phyloP scores from a whole-genome alignment of 2,329 filamentous ascomycete genomes.

The Sporothrix globosa region DNA sequence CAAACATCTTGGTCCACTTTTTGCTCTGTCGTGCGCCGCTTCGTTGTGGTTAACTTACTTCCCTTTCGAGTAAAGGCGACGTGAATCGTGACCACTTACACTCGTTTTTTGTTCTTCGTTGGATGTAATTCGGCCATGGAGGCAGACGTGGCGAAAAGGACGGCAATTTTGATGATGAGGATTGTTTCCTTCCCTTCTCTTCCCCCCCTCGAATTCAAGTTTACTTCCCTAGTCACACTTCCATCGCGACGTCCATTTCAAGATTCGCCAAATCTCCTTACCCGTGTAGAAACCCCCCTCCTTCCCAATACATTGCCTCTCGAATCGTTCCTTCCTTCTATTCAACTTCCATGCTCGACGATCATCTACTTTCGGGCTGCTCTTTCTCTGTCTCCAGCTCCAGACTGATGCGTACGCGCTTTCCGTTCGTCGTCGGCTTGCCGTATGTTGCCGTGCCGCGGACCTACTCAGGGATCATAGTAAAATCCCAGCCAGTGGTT shows the following conservation, averaged over 20 bases:
- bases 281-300: not conserved
- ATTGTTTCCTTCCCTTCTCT: not conserved
- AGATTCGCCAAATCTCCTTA: not conserved
- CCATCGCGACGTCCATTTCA: constrained; percentile 7
- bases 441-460: constrained; percentile 23
- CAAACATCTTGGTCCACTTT: not conserved
- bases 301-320: not conserved
- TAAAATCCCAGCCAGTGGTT: not conserved
- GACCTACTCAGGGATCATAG: constrained; percentile 23
- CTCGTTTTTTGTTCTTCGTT: not conserved
- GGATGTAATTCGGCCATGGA: not conserved
- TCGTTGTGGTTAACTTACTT: not conserved
- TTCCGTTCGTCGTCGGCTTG: constrained; percentile 16
- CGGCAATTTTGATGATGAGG: too few species aligned
- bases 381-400: not conserved
- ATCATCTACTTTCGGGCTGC: not conserved
- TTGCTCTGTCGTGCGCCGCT: not conserved
- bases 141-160: not conserved
- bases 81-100: constrained; percentile 3
- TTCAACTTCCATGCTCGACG: not conserved
- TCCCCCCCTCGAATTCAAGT: not conserved
- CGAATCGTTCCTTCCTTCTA: constrained; percentile 7
- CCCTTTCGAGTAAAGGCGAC: constrained; percentile 17
- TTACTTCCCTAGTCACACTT: not conserved
- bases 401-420: constrained; percentile 4